A percentile compares a stretch with the other conserved stretches of the same genome.
Conservation (phyloP, 2,329 filamentous ascomycete genomes). For the Ilyonectria robusta region DNA sequence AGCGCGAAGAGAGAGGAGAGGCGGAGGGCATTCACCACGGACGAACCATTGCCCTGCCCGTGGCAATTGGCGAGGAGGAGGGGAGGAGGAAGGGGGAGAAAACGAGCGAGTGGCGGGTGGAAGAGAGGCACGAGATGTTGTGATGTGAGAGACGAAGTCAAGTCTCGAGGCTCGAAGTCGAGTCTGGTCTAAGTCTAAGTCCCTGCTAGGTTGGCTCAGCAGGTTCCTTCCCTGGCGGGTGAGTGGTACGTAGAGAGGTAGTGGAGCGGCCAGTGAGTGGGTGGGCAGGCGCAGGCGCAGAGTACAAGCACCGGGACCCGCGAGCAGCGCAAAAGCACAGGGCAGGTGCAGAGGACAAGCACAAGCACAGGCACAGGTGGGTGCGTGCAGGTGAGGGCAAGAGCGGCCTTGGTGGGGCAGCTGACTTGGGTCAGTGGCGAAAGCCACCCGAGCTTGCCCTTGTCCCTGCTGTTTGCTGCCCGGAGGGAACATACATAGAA, state of each 20-base stretch:
- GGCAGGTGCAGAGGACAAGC: slow-evolving; percentile 10
- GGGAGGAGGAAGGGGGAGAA: slow-evolving; percentile 30
- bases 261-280: slow-evolving; percentile 26
- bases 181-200: slow-evolving; percentile 48
- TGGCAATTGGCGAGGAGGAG: slow-evolving; percentile 52
- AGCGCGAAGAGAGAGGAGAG: slow-evolving; percentile 35
- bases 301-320: slow-evolving; percentile 24
- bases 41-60: slow-evolving; percentile 56
- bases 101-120: slow-evolving; percentile 46
- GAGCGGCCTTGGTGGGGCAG: slow-evolving; percentile 50
- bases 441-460: slow-evolving; percentile 43
- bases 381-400: slow-evolving; percentile 29
- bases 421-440: slow-evolving; percentile 52
- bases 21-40: slow-evolving; percentile 51
- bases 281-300: slow-evolving; percentile 26
- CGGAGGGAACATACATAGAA: slow-evolving; percentile 14
- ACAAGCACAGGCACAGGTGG: slow-evolving; percentile 27
- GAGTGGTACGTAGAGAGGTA: slow-evolving; percentile 29
- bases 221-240: slow-evolving; percentile 36
- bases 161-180: slow-evolving; percentile 48
- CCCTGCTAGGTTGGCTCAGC: slow-evolving; percentile 46
- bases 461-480: slow-evolving; percentile 25
- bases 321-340: neutral
- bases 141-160: slow-evolving; percentile 43
- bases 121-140: slow-evolving; percentile 45